A percentile compares a stretch with the other conserved stretches of the same genome.
phyloP scores from a whole-genome alignment of 768 basidiomycete species.

The Sutorius australiensis region DNA sequence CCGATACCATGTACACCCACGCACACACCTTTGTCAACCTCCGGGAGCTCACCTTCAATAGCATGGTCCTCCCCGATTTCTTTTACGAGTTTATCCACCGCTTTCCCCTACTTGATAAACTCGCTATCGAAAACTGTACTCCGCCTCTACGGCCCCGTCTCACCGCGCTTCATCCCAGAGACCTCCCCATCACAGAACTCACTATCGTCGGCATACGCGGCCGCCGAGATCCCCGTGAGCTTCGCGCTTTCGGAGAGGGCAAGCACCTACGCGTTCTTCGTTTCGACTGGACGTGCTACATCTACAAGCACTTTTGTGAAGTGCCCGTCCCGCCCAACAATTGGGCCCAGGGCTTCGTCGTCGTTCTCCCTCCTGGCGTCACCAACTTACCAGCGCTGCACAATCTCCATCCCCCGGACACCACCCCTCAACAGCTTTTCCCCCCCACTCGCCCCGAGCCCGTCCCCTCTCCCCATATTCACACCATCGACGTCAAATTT shows the following conservation, averaged over 20 bases:
- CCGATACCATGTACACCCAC: constrained; percentile 20
- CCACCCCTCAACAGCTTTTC: not conserved
- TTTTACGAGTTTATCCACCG: constrained; percentile 36
- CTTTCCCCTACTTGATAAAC: constrained; percentile 35
- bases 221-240: constrained; percentile 20
- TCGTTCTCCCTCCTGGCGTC: constrained; percentile 5
- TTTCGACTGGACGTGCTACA: constrained; percentile 41
- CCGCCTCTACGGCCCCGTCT: constrained; percentile 20
- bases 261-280: constrained; percentile 38
- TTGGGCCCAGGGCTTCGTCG: constrained; percentile 14
- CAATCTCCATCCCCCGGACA: constrained; percentile 1
- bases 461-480: constrained; percentile 22
- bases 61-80: constrained; percentile 35
- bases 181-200: constrained; percentile 42
- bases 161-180: constrained; percentile 25
- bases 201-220: constrained; percentile 37
- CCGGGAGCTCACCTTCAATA: constrained; percentile 35
- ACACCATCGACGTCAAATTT: constrained; percentile 30
- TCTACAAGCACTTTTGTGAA: constrained; percentile 31
- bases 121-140: constrained; percentile 42
- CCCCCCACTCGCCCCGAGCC: constrained; percentile 10
- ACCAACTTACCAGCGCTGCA: constrained; percentile 7
- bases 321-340: constrained; percentile 4
- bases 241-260: constrained; percentile 35
- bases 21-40: constrained; percentile 32